phyloP scores from a whole-genome alignment of 176 grass and related monocot genomes.

The Eleusine indica region DNA sequence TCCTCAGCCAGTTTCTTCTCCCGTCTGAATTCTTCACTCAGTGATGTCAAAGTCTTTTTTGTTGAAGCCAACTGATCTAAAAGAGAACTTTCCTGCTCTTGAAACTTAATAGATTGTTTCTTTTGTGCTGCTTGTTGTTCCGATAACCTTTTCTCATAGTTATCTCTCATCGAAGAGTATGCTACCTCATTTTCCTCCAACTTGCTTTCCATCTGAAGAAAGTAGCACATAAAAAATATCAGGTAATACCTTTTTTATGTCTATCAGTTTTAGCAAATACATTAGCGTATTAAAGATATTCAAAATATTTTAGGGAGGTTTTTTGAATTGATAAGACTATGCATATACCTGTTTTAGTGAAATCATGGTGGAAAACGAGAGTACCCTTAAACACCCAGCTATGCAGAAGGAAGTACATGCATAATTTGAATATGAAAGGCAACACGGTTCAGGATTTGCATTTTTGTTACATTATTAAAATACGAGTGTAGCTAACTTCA shows the following conservation, averaged over 20 bases:
- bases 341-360: conserved; percentile 1
- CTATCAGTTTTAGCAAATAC: conserved; percentile 18
- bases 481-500: neutral
- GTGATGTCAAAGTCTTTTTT: conserved; percentile 56
- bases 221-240: conserved; percentile 23
- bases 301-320: conserved; percentile 25
- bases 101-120: conserved; percentile 66
- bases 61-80: conserved; percentile 63
- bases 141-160: conserved; percentile 66
- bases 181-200: conserved; percentile 75
- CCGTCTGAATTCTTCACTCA: conserved; percentile 67
- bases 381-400: neutral
- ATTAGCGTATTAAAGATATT: conserved; percentile 16
- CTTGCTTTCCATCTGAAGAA: conserved; percentile 78
- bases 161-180: conserved; percentile 66
- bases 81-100: conserved; percentile 69
- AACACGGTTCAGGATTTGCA: neutral
- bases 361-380: conserved; percentile 11
- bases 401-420: neutral
- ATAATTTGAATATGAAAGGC: neutral
- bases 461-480: neutral
- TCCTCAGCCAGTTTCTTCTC: conserved; percentile 63
- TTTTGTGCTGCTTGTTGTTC: conserved; percentile 66
- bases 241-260: conserved; percentile 24
- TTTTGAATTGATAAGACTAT: conserved; percentile 19